These are phyloP conservation scores for Hyaloperonospora brassicae DNA, from an alignment of 352 stramenopile genomes.

Conservation along the genomic window DNA sequence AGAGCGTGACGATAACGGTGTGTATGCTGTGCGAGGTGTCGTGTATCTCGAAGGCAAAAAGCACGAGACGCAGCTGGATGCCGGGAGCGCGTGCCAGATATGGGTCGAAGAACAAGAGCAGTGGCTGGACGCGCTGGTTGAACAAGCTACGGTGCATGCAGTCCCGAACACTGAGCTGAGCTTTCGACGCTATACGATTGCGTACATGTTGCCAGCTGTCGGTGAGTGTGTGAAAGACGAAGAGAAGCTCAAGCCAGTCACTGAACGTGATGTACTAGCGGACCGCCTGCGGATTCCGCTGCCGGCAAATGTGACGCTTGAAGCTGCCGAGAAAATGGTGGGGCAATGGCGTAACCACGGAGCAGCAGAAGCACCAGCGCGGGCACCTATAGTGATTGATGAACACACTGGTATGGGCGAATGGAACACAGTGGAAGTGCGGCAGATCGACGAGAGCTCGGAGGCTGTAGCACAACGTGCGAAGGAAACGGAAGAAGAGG, in stretches of 20 bases:
- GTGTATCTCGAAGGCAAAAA: slow-evolving; percentile 80
- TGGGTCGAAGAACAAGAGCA: slow-evolving; percentile 71
- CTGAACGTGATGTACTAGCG: slow-evolving; percentile 39
- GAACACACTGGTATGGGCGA: slow-evolving; percentile 74
- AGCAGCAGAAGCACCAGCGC: slow-evolving; percentile 6
- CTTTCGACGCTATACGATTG: slow-evolving; percentile 54
- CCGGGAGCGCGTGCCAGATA: slow-evolving; percentile 68
- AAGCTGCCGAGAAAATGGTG: slow-evolving; percentile 59
- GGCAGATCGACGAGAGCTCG: slow-evolving; percentile 64
- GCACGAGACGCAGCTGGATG: slow-evolving; percentile 60
- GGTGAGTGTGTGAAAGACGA: slow-evolving; percentile 9
- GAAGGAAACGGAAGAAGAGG: slow-evolving; percentile 37
- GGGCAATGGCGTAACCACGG: slow-evolving; percentile 32
- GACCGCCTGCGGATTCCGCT: slow-evolving; percentile 67
- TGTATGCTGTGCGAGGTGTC: slow-evolving; percentile 56
- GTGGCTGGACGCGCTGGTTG: slow-evolving; percentile 70
- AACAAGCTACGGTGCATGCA: slow-evolving; percentile 43
- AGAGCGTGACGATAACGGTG: slow-evolving; percentile 55
- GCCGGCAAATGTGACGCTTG: slow-evolving; percentile 50
- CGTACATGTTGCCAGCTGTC: slow-evolving; percentile 44
- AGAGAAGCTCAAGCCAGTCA: slow-evolving; percentile 28
- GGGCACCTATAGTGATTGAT: slow-evolving; percentile 34
- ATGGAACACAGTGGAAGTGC: slow-evolving; percentile 71
- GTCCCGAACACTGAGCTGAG: slow-evolving; percentile 61
- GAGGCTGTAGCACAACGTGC: slow-evolving; percentile 48